Evolutionary conservation across 2,329 filamentous ascomycete species (phyloP), one percentile per base, ranked within the genome.

Genomic region (Phialophora chinensis): DNA sequence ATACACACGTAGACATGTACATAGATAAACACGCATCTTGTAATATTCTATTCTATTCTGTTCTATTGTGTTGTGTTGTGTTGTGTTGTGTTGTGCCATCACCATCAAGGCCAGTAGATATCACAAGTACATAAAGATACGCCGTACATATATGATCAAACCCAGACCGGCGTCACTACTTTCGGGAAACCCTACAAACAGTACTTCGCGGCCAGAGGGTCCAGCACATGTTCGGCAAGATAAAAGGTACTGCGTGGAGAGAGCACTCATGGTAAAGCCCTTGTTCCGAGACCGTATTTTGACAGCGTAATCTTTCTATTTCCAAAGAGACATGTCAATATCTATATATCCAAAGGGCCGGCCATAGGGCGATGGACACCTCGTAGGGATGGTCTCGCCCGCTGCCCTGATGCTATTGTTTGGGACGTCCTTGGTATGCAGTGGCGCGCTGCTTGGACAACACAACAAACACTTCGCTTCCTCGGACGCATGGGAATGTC

Each of bases 191-290:
- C 85, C 74, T 77, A 83, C 74, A 85, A 85, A 52, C 79, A 81
- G 68, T 85, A 84, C 0, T 84, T 83, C 0, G 83, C 84, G 63
- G 84, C 83, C 68, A 79, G 33, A 85, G 76, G 53, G 79, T 80
- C 55, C 83, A 71, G 2, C 79, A 79, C 88, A 91, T 90, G 20
- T 90, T 76, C 0, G 88, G 88, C 72, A 90, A 89, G 0, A 88
- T 90, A 1, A 82, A 81, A 4, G 33, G 33, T 35, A 14, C 33
- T 7, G 33, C 8, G 33, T 35, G 2, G 4, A 35, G 11, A 35
- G 33, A 3, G 8, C 1, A 12, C 8, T 35, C 33, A 11, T 3
- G 1, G 7, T 14, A 38, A 31, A 31, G 31, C 4, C 35, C 35
- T 38, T 17, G 11, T 38, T 17, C 35, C 11, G 4, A 38, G 1